Evolutionary conservation across 169 alveolate species (phyloP).

Genomic region (Eimeria mitis): DNA sequence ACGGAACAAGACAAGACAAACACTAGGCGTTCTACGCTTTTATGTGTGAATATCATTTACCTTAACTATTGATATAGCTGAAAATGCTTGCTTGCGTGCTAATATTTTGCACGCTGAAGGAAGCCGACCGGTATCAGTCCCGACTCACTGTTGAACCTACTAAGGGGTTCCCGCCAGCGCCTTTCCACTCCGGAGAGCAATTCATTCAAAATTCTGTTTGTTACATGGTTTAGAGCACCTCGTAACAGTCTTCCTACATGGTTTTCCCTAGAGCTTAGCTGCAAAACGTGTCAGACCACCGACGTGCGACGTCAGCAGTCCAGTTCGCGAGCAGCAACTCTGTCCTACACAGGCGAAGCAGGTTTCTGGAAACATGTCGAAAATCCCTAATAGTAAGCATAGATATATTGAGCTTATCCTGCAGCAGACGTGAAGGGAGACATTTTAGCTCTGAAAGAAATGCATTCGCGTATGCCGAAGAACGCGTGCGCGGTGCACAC

Average conservation of each 20-base stretch:
- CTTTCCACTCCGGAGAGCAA: background rate
- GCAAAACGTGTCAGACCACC: background rate
- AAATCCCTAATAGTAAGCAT: slow-evolving; percentile 10
- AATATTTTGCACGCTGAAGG: background rate
- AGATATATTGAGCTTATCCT: background rate
- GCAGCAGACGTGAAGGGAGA: background rate
- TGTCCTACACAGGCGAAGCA: background rate
- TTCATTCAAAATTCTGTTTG: background rate
- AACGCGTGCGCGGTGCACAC: background rate
- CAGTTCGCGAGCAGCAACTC: slow-evolving; percentile 3
- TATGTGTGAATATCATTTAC: background rate
- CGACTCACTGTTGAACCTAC: background rate
- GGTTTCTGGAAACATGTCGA: slow-evolving; percentile 31
- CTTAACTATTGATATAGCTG: background rate
- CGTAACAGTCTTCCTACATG: background rate
- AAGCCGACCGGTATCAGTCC: slow-evolving; percentile 36
- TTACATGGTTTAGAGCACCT: background rate
- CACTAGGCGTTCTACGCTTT: background rate
- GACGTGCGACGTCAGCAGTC: background rate
- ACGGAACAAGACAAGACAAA: background rate
- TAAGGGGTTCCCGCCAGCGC: background rate
- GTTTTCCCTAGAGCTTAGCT: background rate
- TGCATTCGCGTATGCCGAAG: background rate
- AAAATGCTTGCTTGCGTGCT: background rate
- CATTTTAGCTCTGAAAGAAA: background rate